Percentiles rank a stretch among this genome's conserved stretches.
phyloP scores from a whole-genome alignment of 805 yeast species.

The Candida michaelii region DNA sequence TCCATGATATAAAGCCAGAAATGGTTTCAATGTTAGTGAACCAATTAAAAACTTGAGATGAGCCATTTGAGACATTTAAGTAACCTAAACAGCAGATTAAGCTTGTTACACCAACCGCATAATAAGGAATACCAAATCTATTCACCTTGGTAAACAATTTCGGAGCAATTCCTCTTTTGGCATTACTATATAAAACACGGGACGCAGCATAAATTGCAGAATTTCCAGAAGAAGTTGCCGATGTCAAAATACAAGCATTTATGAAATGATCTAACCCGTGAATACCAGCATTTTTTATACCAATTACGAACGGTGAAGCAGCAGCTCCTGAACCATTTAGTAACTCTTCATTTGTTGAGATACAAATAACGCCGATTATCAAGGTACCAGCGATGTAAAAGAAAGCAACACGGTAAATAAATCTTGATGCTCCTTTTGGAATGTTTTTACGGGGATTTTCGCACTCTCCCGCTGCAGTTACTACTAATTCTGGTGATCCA shows the following conservation, averaged over 20 bases:
- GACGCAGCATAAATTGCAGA: constrained; percentile 28
- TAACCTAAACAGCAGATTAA: constrained; percentile 26
- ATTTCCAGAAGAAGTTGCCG: constrained; percentile 69
- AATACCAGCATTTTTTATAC: constrained; percentile 40
- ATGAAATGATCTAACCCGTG: constrained; percentile 64
- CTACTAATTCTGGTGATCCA: constrained; percentile 60
- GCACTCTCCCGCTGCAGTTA: constrained; percentile 63
- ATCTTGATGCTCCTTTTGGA: constrained; percentile 61
- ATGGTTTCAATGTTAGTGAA: constrained; percentile 69
- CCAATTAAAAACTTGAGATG: constrained; percentile 70
- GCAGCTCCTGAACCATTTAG: constrained; percentile 35
- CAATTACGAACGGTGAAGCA: constrained; percentile 37
- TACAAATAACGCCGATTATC: constrained; percentile 40
- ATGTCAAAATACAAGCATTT: constrained; percentile 70
- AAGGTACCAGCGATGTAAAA: constrained; percentile 42
- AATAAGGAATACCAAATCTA: constrained; percentile 18
- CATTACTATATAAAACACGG: constrained; percentile 26
- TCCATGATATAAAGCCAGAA: constrained; percentile 64
- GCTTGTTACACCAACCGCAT: constrained; percentile 20
- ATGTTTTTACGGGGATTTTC: constrained; percentile 35
- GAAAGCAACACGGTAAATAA: constrained; percentile 50
- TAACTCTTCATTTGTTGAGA: constrained; percentile 26
- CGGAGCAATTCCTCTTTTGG: constrained; percentile 21
- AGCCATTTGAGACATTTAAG: constrained; percentile 47
- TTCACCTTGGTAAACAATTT: constrained; percentile 16